Evolutionary conservation across 306 rosid genomes (phyloP).

Genomic region (Crotalaria pallida): DNA sequence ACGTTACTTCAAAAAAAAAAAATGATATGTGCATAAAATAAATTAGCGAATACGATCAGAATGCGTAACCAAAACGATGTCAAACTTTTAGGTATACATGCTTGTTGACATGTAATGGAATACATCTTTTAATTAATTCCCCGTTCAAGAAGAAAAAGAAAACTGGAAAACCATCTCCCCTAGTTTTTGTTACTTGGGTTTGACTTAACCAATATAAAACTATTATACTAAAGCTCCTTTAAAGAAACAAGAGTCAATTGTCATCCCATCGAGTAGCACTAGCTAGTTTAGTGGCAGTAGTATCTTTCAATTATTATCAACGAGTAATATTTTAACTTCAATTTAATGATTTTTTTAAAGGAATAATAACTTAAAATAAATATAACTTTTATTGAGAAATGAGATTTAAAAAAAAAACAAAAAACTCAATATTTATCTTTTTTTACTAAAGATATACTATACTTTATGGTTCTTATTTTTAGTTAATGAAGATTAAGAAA

Average conservation of each 20-base stretch:
- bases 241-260: slow-evolving; percentile 7
- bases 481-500: too few relatives aligned
- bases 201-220: slow-evolving; percentile 1
- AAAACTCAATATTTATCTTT: too few relatives aligned
- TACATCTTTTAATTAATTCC: background rate
- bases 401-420: too few relatives aligned
- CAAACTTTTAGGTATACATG: background rate
- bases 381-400: too few relatives aligned
- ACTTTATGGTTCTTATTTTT: too few relatives aligned
- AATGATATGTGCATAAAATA: background rate
- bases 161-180: slow-evolving; percentile 1
- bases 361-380: too few relatives aligned
- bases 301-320: slow-evolving; percentile 19
- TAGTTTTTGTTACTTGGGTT: background rate
- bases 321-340: too few relatives aligned
- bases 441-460: too few relatives aligned
- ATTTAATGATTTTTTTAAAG: too few relatives aligned
- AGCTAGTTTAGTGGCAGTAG: slow-evolving; percentile 23
- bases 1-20: background rate
- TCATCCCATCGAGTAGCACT: background rate
- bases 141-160: background rate
- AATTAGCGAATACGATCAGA: background rate
- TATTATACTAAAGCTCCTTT: slow-evolving; percentile 17
- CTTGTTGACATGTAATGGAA: background rate
- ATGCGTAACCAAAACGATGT: background rate